Evolutionary conservation across 352 stramenopile species (phyloP), one percentile per base, ranked within the genome.

Genomic region (Globisporangium takayamanum): DNA sequence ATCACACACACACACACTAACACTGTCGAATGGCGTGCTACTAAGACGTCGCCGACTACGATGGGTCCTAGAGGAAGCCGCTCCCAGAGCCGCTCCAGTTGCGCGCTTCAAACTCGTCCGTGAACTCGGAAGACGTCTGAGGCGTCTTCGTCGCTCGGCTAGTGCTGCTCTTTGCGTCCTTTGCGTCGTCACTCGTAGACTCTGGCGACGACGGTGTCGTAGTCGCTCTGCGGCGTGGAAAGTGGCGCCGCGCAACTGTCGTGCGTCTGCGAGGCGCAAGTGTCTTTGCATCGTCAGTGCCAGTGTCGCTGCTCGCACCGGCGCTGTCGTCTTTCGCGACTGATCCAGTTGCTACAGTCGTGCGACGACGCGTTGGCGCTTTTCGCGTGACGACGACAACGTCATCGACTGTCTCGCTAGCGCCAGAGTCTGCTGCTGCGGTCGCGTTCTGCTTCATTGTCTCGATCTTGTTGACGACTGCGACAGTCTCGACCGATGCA

Each of bases 1-100:
- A 39, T 39, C 47, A 0, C 47, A 11, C 48, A 53, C 48, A 53
- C 47, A 52, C 20, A 52, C 14, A 53, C 22, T n/a, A 53, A 10
- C 25, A 42, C 26, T 20, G 37, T 16, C 33, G 33, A 39, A 12
- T 39, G 33, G 5, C 4, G 3, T 12, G 33, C 33, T 39, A 12
- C n/a, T 2, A 14, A 16, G 30, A 10, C 15, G 49, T 26, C 37
- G 10, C 10, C 25, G 5, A 36, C 15, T 18, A 51, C 37, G 7
- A 26, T 11, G 1, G n/a, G 30, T 20, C 41, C 44, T 64, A 74
- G 12, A 68, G 48, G 39, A 78, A 81, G 7, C 76, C 76, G 33
- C 66, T 81, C 50, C 72, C 68, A 6, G 75, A 67, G 25, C 69
- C 69, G 42, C 62, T 79, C 73, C 62, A 83, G 57, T 79, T 60